phyloP scores from a whole-genome alignment of 768 basidiomycete genomes.

The Floccularia luteovirens region DNA sequence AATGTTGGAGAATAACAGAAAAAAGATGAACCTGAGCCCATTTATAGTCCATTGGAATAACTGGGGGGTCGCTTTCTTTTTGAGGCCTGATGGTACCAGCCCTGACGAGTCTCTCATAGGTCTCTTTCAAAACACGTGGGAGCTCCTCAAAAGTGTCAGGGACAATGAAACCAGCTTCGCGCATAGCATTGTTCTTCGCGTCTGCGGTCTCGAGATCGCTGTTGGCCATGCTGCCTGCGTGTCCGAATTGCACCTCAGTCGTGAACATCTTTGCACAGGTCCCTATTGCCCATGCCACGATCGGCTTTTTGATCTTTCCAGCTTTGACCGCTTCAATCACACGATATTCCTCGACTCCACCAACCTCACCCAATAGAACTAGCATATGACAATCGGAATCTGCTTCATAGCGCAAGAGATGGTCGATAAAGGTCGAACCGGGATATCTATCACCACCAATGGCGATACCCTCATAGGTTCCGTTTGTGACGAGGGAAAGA shows the following conservation, averaged over 20 bases:
- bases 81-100: conserved; percentile 60
- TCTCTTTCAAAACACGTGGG: conserved; percentile 74
- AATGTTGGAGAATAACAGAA: not conserved
- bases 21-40: conserved; percentile 67
- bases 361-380: conserved; percentile 96
- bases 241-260: conserved; percentile 98
- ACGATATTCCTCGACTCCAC: conserved; percentile 98
- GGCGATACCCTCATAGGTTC: conserved; percentile 99
- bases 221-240: conserved; percentile 98
- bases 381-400: conserved; percentile 99
- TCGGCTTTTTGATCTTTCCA: conserved; percentile 94
- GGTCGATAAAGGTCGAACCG: conserved; percentile 98
- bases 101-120: conserved; percentile 76
- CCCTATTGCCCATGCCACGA: conserved; percentile 99
- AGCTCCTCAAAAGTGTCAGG: conserved; percentile 98
- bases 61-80: conserved; percentile 82
- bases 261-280: conserved; percentile 99
- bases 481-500: conserved; percentile 91
- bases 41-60: conserved; percentile 99
- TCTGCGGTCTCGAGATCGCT: conserved; percentile 97
- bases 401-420: conserved; percentile 93
- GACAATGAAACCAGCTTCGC: conserved; percentile 90
- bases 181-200: conserved; percentile 96
- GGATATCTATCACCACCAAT: conserved; percentile 99
- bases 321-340: conserved; percentile 96